Conservation (phyloP, 805 yeast genomes). For the Starmerella roubikii region DNA sequence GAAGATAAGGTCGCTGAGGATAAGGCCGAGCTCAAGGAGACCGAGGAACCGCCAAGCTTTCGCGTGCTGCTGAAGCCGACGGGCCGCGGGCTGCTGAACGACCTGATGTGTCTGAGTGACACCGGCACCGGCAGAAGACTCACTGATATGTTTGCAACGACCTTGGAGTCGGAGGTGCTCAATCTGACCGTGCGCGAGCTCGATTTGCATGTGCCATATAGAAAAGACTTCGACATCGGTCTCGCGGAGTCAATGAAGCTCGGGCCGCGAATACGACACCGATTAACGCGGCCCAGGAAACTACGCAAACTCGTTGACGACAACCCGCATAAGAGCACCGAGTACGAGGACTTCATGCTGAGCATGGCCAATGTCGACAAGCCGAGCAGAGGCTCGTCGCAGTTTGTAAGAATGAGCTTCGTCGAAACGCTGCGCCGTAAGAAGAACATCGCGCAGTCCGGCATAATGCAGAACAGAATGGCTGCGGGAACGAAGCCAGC, state of each 20-base stretch:
- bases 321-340: conserved; percentile 59
- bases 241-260: conserved; percentile 23
- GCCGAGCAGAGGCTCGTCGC: conserved; percentile 33
- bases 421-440: conserved; percentile 74
- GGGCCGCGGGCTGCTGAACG: conserved; percentile 69
- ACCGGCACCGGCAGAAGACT: conserved; percentile 46
- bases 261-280: conserved; percentile 13
- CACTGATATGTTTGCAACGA: conserved; percentile 63
- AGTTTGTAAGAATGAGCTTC: conserved; percentile 75
- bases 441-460: conserved; percentile 31
- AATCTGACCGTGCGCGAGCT: conserved; percentile 66
- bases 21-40: neutral
- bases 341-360: conserved; percentile 83
- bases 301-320: conserved; percentile 50
- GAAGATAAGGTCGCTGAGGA: neutral
- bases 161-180: conserved; percentile 78
- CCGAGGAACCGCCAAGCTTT: conserved; percentile 46
- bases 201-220: conserved; percentile 52
- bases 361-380: conserved; percentile 39
- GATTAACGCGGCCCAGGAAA: conserved; percentile 27
- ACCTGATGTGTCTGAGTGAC: conserved; percentile 72
- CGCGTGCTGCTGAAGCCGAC: conserved; percentile 71
- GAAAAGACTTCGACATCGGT: conserved; percentile 25
- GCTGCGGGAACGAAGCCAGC: neutral
- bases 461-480: neutral